These are phyloP conservation scores for Endocalyx cinctus DNA, from an alignment of 2,329 filamentous ascomycete species.

Conservation along the genomic window DNA sequence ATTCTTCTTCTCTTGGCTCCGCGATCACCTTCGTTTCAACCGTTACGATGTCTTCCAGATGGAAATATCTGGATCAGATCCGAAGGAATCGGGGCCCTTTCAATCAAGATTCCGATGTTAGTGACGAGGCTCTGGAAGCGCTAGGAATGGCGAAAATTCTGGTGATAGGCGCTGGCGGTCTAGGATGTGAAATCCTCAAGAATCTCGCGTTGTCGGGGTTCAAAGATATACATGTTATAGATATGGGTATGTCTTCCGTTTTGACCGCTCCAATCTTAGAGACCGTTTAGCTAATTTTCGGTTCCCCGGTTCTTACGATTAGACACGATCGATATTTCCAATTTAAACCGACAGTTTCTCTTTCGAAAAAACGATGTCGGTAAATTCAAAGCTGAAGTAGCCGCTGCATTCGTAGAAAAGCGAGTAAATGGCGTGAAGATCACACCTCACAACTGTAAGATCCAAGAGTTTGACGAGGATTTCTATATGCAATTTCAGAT, in stretches of 20 bases:
- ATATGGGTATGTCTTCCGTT: slow-evolving; percentile 69
- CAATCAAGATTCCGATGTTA: slow-evolving; percentile 59
- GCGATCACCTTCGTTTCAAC: no score
- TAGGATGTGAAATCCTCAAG: slow-evolving; percentile 96
- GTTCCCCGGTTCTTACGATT: slow-evolving; percentile 1
- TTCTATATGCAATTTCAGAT: slow-evolving; percentile 98
- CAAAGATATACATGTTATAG: slow-evolving; percentile 95
- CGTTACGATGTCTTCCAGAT: no score
- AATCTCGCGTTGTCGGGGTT: slow-evolving; percentile 93
- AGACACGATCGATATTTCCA: slow-evolving; percentile 98
- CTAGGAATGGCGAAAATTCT: slow-evolving; percentile 72
- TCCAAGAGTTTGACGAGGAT: slow-evolving; percentile 92
- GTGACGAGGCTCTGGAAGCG: slow-evolving; percentile 47
- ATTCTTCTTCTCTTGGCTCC: no score
- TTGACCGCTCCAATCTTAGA: no score
- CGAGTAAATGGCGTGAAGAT: slow-evolving; percentile 88
- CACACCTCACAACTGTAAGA: slow-evolving; percentile 88
- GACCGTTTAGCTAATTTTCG: no score
- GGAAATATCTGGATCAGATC: slow-evolving; percentile 81
- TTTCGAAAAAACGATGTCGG: slow-evolving; percentile 91
- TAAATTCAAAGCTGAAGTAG: slow-evolving; percentile 88
- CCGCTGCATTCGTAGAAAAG: slow-evolving; percentile 84
- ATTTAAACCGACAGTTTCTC: slow-evolving; percentile 94
- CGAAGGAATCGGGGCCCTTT: slow-evolving; percentile 75
- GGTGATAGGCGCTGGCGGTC: slow-evolving; percentile 80